phyloP scores from a whole-genome alignment of 169 alveolate genomes.

The Neospora caninum region DNA sequence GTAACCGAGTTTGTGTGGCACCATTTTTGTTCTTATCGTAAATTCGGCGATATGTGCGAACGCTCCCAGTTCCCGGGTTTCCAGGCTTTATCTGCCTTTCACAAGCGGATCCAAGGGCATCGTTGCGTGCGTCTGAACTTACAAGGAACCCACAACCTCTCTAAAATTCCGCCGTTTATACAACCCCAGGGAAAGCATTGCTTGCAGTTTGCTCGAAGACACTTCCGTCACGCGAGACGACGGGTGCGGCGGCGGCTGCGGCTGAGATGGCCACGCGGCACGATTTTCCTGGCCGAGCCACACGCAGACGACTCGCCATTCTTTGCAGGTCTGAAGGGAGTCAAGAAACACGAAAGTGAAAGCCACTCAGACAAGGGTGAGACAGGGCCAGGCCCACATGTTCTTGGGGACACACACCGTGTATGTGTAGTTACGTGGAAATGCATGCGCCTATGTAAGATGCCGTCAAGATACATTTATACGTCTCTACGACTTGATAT shows the following conservation, averaged over 20 bases:
- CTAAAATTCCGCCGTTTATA: background rate
- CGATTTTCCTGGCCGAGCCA: background rate
- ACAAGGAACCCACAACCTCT: background rate
- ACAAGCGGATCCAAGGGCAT: too few relatives aligned
- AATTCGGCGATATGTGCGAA: too few relatives aligned
- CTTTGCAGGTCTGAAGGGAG: background rate
- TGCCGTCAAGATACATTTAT: too few relatives aligned
- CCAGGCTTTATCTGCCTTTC: too few relatives aligned
- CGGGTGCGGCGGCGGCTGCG: slow-evolving; percentile 1
- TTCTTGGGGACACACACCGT: too few relatives aligned
- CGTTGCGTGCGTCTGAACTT: background rate
- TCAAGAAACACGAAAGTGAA: background rate
- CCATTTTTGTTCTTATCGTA: too few relatives aligned
- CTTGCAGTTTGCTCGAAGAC: background rate
- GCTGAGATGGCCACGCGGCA: slow-evolving; percentile 18
- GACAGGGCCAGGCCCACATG: background rate
- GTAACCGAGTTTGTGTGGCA: too few relatives aligned
- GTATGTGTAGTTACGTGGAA: too few relatives aligned
- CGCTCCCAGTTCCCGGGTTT: too few relatives aligned
- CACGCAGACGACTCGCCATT: background rate
- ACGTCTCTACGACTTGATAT: too few relatives aligned
- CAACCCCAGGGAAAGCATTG: slow-evolving; percentile 14
- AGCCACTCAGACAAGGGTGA: background rate
- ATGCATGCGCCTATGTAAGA: too few relatives aligned
- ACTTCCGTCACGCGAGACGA: slow-evolving; percentile 7